Evolutionary conservation across 257 asterid genomes (phyloP).

Genomic region (Eucommia ulmoides): DNA sequence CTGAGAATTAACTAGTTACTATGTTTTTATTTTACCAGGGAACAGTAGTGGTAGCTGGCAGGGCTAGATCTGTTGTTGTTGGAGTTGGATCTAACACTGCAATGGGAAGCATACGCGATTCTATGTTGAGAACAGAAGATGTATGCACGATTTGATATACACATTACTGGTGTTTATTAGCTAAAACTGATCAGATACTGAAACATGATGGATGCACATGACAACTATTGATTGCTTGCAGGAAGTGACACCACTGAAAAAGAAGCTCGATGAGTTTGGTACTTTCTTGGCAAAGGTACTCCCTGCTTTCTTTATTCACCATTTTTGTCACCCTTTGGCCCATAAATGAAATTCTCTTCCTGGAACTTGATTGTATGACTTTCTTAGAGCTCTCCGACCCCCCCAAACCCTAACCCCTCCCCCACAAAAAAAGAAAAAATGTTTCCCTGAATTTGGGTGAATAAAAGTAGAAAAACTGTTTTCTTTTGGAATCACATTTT

Average conservation of each 20-base stretch:
- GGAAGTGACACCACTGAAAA: constrained; percentile 96
- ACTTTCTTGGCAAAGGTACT: constrained; percentile 91
- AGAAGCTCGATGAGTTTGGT: constrained; percentile 96
- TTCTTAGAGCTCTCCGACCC: not conserved
- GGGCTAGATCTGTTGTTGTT: constrained; percentile 87
- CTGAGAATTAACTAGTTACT: constrained; percentile 1
- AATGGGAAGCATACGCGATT: constrained; percentile 97
- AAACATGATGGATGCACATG: constrained; percentile 1
- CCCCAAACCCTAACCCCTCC: too few relatives aligned
- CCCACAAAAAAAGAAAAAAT: not conserved
- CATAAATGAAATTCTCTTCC: too few relatives aligned
- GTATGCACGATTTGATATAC: constrained; percentile 26
- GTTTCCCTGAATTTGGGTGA: not conserved
- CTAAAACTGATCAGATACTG: not conserved
- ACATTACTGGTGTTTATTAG: not conserved
- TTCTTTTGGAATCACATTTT: too few relatives aligned
- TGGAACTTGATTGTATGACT: too few relatives aligned
- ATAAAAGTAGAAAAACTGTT: not conserved
- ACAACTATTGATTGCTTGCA: constrained; percentile 34
- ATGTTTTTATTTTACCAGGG: constrained; percentile 48
- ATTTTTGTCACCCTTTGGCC: too few relatives aligned
- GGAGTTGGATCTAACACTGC: constrained; percentile 99
- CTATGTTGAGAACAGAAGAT: constrained; percentile 93
- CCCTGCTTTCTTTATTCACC: constrained; percentile 8
- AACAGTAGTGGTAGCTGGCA: constrained; percentile 87